Base-by-base conservation (phyloP, 202 grass and related monocot genomes). In the Hordeum pubiflorum region DNA sequence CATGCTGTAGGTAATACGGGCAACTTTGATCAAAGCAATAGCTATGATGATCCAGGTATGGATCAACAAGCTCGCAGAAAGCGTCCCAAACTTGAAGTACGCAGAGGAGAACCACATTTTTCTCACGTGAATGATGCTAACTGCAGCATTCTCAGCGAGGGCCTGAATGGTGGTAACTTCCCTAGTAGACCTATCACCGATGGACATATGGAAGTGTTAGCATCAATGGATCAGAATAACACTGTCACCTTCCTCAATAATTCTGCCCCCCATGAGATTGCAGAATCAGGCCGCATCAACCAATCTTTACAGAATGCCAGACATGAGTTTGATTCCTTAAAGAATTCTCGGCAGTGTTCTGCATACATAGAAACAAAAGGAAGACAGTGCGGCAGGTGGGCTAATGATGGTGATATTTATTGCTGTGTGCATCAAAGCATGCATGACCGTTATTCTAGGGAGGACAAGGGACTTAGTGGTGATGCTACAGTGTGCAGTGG, bases 371-470 rank as follows among this genome's bases (percentile, higher is more conserved):
- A 89, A 85, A 79, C 92, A 29, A 99, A 99, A 62, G 92, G 96
- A 73, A 91, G 96, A 63, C 92, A 93, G 54, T 99, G 96, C 72
- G 96, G 91, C 88, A 89, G 96, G 85, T 99, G 96, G 96, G 96
- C 96, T 52, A 99, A 91, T 84, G 96, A 99, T 90, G 85, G 92
- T 76, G 90, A 93, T 81, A 85, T 93, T 50, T 99, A 88, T 72
- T 99, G 96, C 77, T 99, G 96, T 55, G 96, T 93, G 55, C 96
- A 99, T 86, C 87, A 96, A 74, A 96, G 81, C 86, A 83, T 93
- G 77, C 86, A 93, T 76, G 88, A 83, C 34, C 74, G 81, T 71
- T 82, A 67, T 63, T 85, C 69, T 55, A 86, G 76, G 24, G 88
- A 91, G 72, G 92, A 83, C 46, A 87, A 81, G 76, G 11, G 79